These are phyloP conservation scores for Aspergillus alliaceus DNA, from an alignment of 2,329 filamentous ascomycete genomes.

Conservation along the genomic window DNA sequence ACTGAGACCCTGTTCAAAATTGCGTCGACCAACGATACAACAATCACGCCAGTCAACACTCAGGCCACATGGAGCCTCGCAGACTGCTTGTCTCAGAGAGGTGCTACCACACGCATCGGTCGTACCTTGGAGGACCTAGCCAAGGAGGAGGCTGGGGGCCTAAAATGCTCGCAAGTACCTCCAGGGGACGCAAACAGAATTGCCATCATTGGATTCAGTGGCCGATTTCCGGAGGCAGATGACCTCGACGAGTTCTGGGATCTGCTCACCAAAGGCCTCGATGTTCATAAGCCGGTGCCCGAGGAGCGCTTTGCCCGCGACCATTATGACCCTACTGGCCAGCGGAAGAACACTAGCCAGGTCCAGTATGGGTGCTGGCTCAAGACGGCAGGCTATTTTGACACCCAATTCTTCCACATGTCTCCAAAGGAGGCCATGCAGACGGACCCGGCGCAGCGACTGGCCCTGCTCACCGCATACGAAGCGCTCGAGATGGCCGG, in stretches of 20 bases:
- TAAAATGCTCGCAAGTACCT: too few relatives aligned
- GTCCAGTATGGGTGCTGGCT: conserved; percentile 39
- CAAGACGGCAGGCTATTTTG: conserved; percentile 39
- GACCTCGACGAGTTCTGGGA: conserved; percentile 31
- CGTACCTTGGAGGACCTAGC: too few relatives aligned
- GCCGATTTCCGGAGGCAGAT: background rate
- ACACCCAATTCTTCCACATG: conserved; percentile 44
- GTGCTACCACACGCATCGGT: too few relatives aligned
- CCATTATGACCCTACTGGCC: conserved; percentile 35
- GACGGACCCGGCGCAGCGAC: conserved; percentile 76
- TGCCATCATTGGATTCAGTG: background rate
- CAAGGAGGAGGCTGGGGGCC: too few relatives aligned
- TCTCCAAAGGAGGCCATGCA: conserved; percentile 74
- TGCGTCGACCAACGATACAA: too few relatives aligned
- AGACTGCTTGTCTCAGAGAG: too few relatives aligned
- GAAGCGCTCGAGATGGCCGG: conserved; percentile 76
- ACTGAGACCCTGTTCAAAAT: too few relatives aligned
- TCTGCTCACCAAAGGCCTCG: conserved; percentile 31
- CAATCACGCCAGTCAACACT: too few relatives aligned
- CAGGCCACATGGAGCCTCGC: too few relatives aligned
- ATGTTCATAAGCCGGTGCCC: conserved; percentile 34
- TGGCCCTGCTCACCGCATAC: conserved; percentile 74
- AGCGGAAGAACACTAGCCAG: conserved; percentile 30
- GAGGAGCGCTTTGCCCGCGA: conserved; percentile 28
- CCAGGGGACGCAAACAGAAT: too few relatives aligned